Base-by-base conservation (phyloP, 768 basidiomycete genomes). In the Phanerodontia chrysosporium region DNA sequence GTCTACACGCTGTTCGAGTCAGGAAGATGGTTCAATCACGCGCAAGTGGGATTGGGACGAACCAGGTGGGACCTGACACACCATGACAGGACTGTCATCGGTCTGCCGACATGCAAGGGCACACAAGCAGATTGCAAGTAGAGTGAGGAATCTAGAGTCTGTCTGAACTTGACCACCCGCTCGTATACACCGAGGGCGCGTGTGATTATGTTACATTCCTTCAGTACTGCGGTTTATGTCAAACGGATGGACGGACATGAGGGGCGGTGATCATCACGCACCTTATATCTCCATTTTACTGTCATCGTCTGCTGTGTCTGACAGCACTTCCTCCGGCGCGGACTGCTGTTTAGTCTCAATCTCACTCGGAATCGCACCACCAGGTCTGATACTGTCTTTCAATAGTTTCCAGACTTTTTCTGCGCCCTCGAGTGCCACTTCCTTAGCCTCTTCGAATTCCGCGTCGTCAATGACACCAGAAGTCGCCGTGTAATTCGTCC, bases 401-500 rank as follows among this genome's bases (percentile, higher is more conserved):
- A 87, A 76, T 28, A 67, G 68, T 48, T 60, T 62, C 76, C 84
- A 85, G 1, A 89, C 78, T 2, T 61, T 59, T 12, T 61, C 59
- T 0, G 83, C 84, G 3, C 80, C 82, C 3, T 58, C 62, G 59
- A 69, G 69, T 1, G 85, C 86, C 32, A 84, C 64, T n/a, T 75
- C 74, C 59, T 73, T 76, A 2, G 82, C 85, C n/a, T 67, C 59
- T 14, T 67, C 63, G 9, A 87, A 64, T 13, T 78, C 77, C 1
- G 58, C 67, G 51, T 75, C 76, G 44, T 78, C 73, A 62, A 80
- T 77, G 1, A 65, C 51, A 28, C 70, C 59, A 5, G 44, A 67
- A 65, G 55, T 62, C 0, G 77, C 68, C 51, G 72, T 74, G 81
- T 85, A 87, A 64, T 79, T 82, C 14, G 81, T 78, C 85, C 85